These are phyloP conservation scores for Pseudogymnoascus sp. DNA, from an alignment of 2,329 filamentous ascomycete genomes.

Conservation along the genomic window DNA sequence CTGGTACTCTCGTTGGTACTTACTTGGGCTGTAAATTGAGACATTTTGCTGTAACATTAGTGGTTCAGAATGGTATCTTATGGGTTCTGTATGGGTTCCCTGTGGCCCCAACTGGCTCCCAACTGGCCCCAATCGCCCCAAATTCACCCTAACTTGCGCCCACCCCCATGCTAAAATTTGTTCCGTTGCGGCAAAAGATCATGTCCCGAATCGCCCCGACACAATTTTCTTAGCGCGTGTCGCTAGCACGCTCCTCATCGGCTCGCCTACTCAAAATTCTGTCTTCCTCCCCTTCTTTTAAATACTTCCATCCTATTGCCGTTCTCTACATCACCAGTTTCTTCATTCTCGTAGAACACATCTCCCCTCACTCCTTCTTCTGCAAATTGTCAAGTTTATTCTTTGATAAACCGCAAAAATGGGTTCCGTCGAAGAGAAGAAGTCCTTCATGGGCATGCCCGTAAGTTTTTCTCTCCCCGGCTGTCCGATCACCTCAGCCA, in stretches of 20 bases:
- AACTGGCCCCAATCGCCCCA: neutral
- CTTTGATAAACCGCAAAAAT: constrained; percentile 32
- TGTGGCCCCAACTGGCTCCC: neutral
- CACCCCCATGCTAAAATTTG: neutral
- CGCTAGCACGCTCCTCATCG: constrained; percentile 1
- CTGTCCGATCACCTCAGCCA: neutral
- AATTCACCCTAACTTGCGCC: neutral
- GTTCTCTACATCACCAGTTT: constrained; percentile 9
- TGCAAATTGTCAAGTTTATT: constrained; percentile 28
- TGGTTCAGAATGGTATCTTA: neutral
- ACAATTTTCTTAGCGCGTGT: constrained; percentile 7
- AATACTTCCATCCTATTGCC: constrained; percentile 7
- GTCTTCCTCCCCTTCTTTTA: constrained; percentile 17
- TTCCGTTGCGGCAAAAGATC: constrained; percentile 1
- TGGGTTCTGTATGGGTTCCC: too few relatives aligned
- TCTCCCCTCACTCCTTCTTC: constrained; percentile 55
- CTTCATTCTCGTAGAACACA: constrained; percentile 27
- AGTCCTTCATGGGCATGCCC: constrained; percentile 58
- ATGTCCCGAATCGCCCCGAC: constrained; percentile 4
- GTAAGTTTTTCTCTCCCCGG: constrained; percentile 37
- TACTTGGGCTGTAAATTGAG: neutral
- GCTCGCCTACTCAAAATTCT: constrained; percentile 9
- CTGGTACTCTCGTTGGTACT: neutral
- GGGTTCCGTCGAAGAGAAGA: constrained; percentile 32
- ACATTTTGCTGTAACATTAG: constrained; percentile 4